Conservation (phyloP, 495 filamentous ascomycete genomes). For the Xylaria nigripes region DNA sequence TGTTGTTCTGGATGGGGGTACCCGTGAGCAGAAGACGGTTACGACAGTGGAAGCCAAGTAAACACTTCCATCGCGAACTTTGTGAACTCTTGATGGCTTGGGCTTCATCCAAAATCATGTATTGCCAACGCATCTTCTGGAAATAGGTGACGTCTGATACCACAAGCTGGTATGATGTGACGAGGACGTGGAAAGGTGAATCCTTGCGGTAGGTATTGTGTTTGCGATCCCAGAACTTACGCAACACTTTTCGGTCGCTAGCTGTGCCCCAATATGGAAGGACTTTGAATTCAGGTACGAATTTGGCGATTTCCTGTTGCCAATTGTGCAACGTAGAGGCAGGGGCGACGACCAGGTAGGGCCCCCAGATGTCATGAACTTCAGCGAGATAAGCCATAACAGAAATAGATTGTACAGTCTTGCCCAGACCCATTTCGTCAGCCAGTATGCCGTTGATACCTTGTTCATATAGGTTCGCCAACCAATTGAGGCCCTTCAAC, state of each 20-base stretch:
- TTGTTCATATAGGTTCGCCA: slow-evolving; percentile 97
- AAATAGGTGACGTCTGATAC: slow-evolving; percentile 94
- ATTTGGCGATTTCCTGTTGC: slow-evolving; percentile 94
- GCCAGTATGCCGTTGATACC: slow-evolving; percentile 99
- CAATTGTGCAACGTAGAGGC: slow-evolving; percentile 97
- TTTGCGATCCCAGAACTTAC: slow-evolving; percentile 98
- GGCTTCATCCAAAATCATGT: slow-evolving; percentile 98
- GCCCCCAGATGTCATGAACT: slow-evolving; percentile 95
- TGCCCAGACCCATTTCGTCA: slow-evolving; percentile 99
- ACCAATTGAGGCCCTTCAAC: slow-evolving; percentile 96
- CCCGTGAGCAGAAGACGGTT: slow-evolving; percentile 92
- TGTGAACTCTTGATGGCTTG: slow-evolving; percentile 98
- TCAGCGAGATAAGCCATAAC: slow-evolving; percentile 99
- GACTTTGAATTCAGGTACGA: slow-evolving; percentile 89
- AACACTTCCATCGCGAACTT: slow-evolving; percentile 92
- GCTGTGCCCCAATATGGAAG: slow-evolving; percentile 96
- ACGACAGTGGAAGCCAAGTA: slow-evolving; percentile 89
- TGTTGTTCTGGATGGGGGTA: slow-evolving; percentile 99
- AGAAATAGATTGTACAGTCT: slow-evolving; percentile 97
- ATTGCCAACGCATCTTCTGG: slow-evolving; percentile 98
- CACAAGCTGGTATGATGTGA: slow-evolving; percentile 96
- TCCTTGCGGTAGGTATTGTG: slow-evolving; percentile 91
- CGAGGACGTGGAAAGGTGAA: slow-evolving; percentile 86
- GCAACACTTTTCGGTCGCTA: slow-evolving; percentile 87
- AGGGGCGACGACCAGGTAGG: slow-evolving; percentile 93